Evolutionary conservation across 2,329 filamentous ascomycete genomes (phyloP).

Genomic region (Thermothelomyces thermophilus): DNA sequence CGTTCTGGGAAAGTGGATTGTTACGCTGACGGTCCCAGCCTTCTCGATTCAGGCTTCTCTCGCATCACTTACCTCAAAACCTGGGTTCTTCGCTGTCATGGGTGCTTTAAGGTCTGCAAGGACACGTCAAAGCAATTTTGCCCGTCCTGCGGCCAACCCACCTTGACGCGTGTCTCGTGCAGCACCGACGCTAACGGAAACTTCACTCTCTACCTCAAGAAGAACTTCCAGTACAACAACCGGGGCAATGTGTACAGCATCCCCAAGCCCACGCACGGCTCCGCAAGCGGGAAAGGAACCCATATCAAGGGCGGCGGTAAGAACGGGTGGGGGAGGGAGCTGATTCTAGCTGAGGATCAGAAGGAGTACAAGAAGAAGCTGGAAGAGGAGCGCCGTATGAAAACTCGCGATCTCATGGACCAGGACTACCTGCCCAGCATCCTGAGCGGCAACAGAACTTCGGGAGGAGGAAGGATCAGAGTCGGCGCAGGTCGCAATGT

Average conservation of each 20-base stretch:
- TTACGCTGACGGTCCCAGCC: slow-evolving; percentile 36
- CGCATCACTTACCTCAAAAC: slow-evolving; percentile 81
- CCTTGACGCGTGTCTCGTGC: slow-evolving; percentile 78
- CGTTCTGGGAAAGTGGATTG: neutral
- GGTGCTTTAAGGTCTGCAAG: slow-evolving; percentile 78
- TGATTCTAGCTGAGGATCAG: slow-evolving; percentile 91
- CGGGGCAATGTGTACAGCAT: slow-evolving; percentile 88
- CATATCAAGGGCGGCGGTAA: slow-evolving; percentile 64
- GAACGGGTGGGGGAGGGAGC: slow-evolving; percentile 74
- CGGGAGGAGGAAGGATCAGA: slow-evolving; percentile 56
- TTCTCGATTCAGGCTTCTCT: slow-evolving; percentile 65
- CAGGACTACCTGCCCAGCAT: slow-evolving; percentile 86
- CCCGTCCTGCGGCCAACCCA: slow-evolving; percentile 79
- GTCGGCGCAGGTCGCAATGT: slow-evolving; percentile 82
- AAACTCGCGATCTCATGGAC: slow-evolving; percentile 84
- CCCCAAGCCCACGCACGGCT: slow-evolving; percentile 80
- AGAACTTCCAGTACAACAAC: slow-evolving; percentile 94
- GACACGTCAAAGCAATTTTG: slow-evolving; percentile 91
- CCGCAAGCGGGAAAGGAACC: slow-evolving; percentile 67
- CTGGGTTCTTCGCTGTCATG: slow-evolving; percentile 88
- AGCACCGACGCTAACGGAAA: slow-evolving; percentile 73
- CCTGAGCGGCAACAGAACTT: slow-evolving; percentile 68
- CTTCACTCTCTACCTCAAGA: slow-evolving; percentile 82
- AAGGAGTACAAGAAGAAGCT: slow-evolving; percentile 74
- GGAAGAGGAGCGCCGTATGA: slow-evolving; percentile 57